phyloP scores from a whole-genome alignment of 441 rosid genomes.

The California macrophylla region DNA sequence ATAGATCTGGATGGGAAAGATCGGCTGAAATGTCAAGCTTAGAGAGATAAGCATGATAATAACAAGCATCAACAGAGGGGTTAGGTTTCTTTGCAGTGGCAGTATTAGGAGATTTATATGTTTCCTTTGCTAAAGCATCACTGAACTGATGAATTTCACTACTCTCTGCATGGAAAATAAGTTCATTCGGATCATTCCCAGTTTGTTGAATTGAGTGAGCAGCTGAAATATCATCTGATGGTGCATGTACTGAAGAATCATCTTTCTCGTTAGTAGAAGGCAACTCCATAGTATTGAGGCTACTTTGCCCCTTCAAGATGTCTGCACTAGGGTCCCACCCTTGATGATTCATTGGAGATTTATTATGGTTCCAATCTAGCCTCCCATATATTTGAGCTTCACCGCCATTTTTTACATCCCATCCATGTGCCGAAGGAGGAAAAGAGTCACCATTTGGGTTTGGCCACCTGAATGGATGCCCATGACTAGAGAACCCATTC shows the following conservation, averaged over 20 bases:
- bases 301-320: slow-evolving; percentile 4
- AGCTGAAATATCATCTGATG: not conserved
- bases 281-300: not conserved
- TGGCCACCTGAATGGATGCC: slow-evolving; percentile 3
- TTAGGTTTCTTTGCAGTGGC: not conserved
- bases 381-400: slow-evolving; percentile 1
- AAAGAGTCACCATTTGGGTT: not conserved
- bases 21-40: slow-evolving; percentile 2
- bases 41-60: not conserved
- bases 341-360: not conserved
- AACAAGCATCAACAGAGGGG: not conserved
- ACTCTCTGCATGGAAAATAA: not conserved
- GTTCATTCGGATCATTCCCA: not conserved
- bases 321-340: not conserved
- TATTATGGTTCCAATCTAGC: slow-evolving; percentile 3
- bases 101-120: not conserved
- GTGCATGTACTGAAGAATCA: slow-evolving; percentile 1
- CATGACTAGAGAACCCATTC: not conserved
- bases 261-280: not conserved
- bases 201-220: not conserved
- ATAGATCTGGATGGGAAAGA: slow-evolving; percentile 2
- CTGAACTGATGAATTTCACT: not conserved
- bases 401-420: slow-evolving; percentile 5
- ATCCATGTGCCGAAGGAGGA: not conserved
- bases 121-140: slow-evolving; percentile 1